phyloP scores from a whole-genome alignment of 106 monocot species.

The Apostasia ramifera region DNA sequence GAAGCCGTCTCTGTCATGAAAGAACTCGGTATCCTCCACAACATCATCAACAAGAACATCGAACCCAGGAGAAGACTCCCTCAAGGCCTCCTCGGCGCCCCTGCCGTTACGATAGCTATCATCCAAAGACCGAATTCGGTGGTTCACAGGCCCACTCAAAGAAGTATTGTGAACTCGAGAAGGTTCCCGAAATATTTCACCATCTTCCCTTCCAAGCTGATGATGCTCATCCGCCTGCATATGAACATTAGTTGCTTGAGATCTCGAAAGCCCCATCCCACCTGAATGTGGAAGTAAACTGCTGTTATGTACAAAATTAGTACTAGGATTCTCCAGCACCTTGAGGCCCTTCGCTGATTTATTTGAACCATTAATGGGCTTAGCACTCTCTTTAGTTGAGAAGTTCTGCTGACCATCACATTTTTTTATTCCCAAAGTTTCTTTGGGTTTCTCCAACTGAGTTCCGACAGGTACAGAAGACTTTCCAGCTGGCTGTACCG shows the following conservation, averaged over 20 bases:
- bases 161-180: not conserved
- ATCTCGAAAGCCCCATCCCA: constrained; percentile 1
- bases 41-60: constrained; percentile 37
- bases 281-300: not conserved
- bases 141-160: constrained; percentile 6
- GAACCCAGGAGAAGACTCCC: constrained; percentile 75
- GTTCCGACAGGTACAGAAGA: constrained; percentile 11
- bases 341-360: constrained; percentile 5
- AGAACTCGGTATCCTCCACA: constrained; percentile 29
- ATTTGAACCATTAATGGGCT: not conserved
- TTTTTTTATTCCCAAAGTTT: constrained; percentile 22
- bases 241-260: constrained; percentile 10
- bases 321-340: not conserved
- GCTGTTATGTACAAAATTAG: not conserved
- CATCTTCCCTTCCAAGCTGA: not conserved
- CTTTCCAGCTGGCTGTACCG: constrained; percentile 10
- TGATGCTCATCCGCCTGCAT: not conserved
- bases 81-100: constrained; percentile 48
- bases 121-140: constrained; percentile 16
- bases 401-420: constrained; percentile 16
- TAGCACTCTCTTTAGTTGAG: constrained; percentile 5
- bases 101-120: constrained; percentile 32
- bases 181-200: not conserved
- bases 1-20: constrained; percentile 34
- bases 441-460: constrained; percentile 6